Evolutionary conservation across 2,329 filamentous ascomycete species (phyloP), one percentile per base, ranked within the genome.

Genomic region (Diaporthe australafricana): DNA sequence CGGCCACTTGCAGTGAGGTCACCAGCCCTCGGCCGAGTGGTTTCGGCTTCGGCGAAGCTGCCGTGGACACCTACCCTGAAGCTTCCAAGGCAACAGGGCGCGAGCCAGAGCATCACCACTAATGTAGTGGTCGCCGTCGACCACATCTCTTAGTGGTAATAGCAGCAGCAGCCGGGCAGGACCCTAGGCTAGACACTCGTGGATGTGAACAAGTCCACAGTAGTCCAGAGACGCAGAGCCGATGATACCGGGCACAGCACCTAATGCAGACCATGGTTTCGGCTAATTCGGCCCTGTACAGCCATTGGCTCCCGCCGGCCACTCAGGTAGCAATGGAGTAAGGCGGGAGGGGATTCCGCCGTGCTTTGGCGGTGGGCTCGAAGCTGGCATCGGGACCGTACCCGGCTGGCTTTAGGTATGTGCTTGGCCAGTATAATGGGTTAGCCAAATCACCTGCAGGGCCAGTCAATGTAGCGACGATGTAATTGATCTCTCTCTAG

Each of bases 231-330:
- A 9, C 27, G 56, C 56, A 60, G 17, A 47, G 57, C 57, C 56
- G 56, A 62, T 62, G 38, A 4, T 45, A 42, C 56, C 9, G 38
- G 22, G 38, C 56, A 14, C 22, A 30, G 25, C n/a, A 30, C 38
- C 57, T 62, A 62, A 62, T 62, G 57, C 40, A 62, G 7, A 62
- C 56, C 56, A 45, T 8, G 25, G 56, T 62, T 62, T 45, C 56
- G 56, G 40, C 38, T 38, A 62, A 45, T 16, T n/a, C 22, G 5
- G 17, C 12, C 7, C 5, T 42, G 40, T 5, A n/a, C 60, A 25
- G 42, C 27, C 42, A 63, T 63, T 63, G 60, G 60, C 60, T 48
- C 12, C 1, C 3, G 42, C 5, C 12, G 57, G 3, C 5, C 60
- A 35, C 27, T 48, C 42, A 63, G 60, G 60, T 48, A 48, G 42